Evolutionary conservation across 495 filamentous ascomycete genomes (phyloP), one percentile per base, ranked within the genome.

Genomic region (Penicillium paxilli): DNA sequence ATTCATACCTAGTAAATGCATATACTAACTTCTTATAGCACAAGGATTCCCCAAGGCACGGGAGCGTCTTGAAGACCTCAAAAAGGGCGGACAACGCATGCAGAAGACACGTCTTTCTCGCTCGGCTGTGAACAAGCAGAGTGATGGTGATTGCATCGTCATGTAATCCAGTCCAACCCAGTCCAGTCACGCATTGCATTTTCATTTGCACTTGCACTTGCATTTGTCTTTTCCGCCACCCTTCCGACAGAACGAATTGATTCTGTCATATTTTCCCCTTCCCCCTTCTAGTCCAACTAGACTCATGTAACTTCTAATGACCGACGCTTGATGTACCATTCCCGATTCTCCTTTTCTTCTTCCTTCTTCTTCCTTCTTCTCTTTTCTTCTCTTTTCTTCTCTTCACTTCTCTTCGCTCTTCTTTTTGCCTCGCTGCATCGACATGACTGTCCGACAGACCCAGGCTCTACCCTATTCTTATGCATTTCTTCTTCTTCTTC

Each of bases 21-120:
- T 47, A 11, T 9, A 12, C 8, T 37, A 35, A 16, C 16, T 20
- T 47, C 16, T 37, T 11, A 11, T 26, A 97, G 94, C 91, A 44
- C 91, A 96, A 77, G 88, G 91, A 66, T 96, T 94, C 69, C 88
- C 90, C 33, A 97, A 97, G 66, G 94, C 94, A 19, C 83, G 89
- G 35, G 89, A 95, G 62, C 85, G 93, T 45, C 81, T 98, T 20
- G 92, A 97, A 66, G 94, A 98, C 58, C 82, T 98, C 44, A 94
- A 94, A 70, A 81, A 83, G 52, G 84, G 86, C 22, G 90, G 90
- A 16, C 71, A 73, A 2, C 86, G 87, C 57, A 86, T 83, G 60
- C 77, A 84, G 49, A 85, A 92, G 44, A 92, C 95, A 59, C 82
- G 87, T 44, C 84, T 95, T 38, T 90, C 88, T n/a, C 79, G 92